Conservation (phyloP, 768 basidiomycete species). For the Trametes coccinea region DNA sequence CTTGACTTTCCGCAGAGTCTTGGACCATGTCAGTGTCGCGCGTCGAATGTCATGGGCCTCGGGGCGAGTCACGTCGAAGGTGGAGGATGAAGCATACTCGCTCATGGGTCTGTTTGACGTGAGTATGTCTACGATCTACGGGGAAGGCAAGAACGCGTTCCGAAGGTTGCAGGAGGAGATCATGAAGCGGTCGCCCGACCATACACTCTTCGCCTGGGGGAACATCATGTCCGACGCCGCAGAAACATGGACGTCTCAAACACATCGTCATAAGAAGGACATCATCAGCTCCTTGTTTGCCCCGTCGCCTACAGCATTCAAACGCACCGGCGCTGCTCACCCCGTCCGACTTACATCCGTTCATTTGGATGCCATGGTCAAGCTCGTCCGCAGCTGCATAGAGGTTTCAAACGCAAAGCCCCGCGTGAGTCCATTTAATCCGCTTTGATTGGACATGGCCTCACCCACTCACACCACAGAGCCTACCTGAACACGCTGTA, state of each 20-base stretch:
- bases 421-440: neutral
- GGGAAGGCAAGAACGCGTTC: constrained; percentile 7
- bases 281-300: neutral
- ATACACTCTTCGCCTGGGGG: constrained; percentile 9
- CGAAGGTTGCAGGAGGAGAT: constrained; percentile 11
- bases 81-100: constrained; percentile 13
- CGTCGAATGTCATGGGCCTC: constrained; percentile 16
- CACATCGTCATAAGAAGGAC: neutral
- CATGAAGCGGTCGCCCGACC: constrained; percentile 1
- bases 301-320: neutral
- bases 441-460: no score
- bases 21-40: neutral
- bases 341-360: neutral
- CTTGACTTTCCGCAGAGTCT: neutral
- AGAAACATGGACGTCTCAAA: neutral
- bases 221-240: neutral
- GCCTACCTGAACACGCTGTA: neutral
- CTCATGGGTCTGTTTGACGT: constrained; percentile 16
- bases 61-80: neutral
- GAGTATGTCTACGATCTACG: constrained; percentile 6
- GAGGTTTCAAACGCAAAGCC: neutral
- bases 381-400: neutral
- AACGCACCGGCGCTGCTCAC: neutral
- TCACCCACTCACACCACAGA: neutral
- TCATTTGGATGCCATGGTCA: neutral